Conservation (phyloP, 148 eudicot genomes). For the Fagopyrum homotropicum region DNA sequence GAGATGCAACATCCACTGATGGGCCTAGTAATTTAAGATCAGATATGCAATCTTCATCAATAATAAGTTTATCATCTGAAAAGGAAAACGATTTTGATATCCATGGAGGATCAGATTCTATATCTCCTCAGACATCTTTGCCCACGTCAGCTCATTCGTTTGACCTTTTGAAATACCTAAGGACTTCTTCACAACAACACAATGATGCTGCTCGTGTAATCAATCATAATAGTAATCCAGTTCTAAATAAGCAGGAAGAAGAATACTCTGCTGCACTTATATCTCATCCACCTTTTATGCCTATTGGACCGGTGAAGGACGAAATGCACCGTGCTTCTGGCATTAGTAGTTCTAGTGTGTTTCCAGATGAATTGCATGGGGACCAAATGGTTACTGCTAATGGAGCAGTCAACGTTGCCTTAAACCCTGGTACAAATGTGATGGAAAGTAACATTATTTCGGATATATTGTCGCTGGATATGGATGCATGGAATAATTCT, state of each 20-base stretch:
- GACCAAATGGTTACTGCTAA: slow-evolving; percentile 33
- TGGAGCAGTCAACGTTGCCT: slow-evolving; percentile 23
- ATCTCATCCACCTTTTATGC: slow-evolving; percentile 28
- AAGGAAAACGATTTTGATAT: slow-evolving; percentile 49
- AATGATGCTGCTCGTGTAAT: slow-evolving; percentile 24
- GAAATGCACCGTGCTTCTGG: slow-evolving; percentile 19
- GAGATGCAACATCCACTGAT: slow-evolving; percentile 21
- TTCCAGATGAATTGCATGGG: slow-evolving; percentile 28
- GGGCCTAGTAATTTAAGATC: slow-evolving; percentile 19
- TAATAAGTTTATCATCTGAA: slow-evolving; percentile 32
- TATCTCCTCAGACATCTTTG: slow-evolving; percentile 31
- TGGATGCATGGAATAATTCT: slow-evolving; percentile 76
- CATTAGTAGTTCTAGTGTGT: slow-evolving; percentile 27
- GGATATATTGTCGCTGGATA: slow-evolving; percentile 73
- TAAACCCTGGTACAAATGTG: slow-evolving; percentile 32
- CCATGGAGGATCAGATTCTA: slow-evolving; percentile 56
- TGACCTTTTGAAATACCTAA: slow-evolving; percentile 29
- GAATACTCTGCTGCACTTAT: slow-evolving; percentile 19
- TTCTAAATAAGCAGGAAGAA: slow-evolving; percentile 30
- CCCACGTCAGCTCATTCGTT: slow-evolving; percentile 29
- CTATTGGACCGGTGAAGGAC: slow-evolving; percentile 37
- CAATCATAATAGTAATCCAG: slow-evolving; percentile 21
- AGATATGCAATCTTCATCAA: slow-evolving; percentile 22
- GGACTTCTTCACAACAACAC: slow-evolving; percentile 28
- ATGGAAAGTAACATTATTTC: slow-evolving; percentile 90